These are phyloP conservation scores for Arabis hirsuta DNA, from an alignment of 345 rosid genomes.

Conservation along the genomic window DNA sequence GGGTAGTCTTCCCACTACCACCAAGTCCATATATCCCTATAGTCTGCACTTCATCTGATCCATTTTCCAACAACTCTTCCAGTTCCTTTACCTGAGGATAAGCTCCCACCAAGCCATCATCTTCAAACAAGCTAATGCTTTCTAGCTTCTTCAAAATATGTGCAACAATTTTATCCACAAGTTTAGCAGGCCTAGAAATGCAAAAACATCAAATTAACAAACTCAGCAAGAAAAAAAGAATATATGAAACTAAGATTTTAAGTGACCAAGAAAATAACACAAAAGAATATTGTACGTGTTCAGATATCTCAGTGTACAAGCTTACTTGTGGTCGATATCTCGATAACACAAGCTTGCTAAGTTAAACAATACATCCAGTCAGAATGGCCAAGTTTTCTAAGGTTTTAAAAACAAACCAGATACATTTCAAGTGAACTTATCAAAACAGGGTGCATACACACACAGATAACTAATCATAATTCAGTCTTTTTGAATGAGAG, in stretches of 20 bases:
- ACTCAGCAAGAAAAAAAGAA: not conserved
- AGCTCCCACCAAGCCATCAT: constrained; percentile 38
- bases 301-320: not conserved
- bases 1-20: constrained; percentile 54
- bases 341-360: not conserved
- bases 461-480: no score
- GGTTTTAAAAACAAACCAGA: not conserved
- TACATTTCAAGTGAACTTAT: not conserved
- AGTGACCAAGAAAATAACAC: not conserved
- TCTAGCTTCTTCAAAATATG: constrained; percentile 15
- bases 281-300: not conserved
- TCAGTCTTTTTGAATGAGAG: no score
- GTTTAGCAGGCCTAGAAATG: constrained; percentile 25
- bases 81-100: constrained; percentile 23
- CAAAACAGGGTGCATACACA: no score
- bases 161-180: constrained; percentile 26
- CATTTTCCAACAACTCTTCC: constrained; percentile 7
- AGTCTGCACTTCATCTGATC: constrained; percentile 13
- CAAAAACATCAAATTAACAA: not conserved
- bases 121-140: not conserved
- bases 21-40: constrained; percentile 50
- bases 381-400: not conserved
- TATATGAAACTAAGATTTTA: not conserved
- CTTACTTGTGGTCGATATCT: not conserved
- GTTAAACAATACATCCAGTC: not conserved